Conservation (phyloP, 192 early-diverging fungal species). For the Kappamyces sp. region DNA sequence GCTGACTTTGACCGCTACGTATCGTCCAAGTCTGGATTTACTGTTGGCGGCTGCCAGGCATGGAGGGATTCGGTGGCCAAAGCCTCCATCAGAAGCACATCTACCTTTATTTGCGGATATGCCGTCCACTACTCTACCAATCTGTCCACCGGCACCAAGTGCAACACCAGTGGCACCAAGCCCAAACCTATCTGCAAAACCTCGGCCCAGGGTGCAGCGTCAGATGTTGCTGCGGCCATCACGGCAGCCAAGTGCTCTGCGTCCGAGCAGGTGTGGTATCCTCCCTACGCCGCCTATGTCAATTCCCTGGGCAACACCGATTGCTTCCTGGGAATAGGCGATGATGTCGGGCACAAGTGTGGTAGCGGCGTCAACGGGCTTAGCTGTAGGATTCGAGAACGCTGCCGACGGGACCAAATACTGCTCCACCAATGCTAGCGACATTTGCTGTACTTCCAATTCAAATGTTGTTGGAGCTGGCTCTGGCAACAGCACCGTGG, state of each 20-base stretch:
- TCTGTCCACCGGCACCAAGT: too few species aligned
- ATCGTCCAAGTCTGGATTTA: neutral
- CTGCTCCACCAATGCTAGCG: neutral
- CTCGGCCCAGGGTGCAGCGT: neutral
- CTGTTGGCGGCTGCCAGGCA: too few species aligned
- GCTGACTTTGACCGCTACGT: neutral
- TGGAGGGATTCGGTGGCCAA: too few species aligned
- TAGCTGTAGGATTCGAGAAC: too few species aligned
- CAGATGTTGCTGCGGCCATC: neutral
- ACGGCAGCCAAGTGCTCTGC: too few species aligned
- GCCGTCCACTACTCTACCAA: neutral
- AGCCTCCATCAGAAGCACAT: too few species aligned
- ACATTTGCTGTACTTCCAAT: neutral
- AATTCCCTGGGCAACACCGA: neutral
- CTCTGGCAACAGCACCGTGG: neutral
- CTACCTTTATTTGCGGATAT: constrained; percentile 4
- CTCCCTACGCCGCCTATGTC: neutral
- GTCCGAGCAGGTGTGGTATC: neutral
- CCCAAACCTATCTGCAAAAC: constrained; percentile 1
- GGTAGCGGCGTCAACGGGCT: neutral
- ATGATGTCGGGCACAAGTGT: neutral
- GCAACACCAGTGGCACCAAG: neutral
- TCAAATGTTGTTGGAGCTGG: constrained; percentile 1
- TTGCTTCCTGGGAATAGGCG: neutral
- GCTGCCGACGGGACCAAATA: neutral